Evolutionary conservation across 2,329 filamentous ascomycete species (phyloP), one percentile per base, ranked within the genome.

Genomic region (Diaporthe sp.): DNA sequence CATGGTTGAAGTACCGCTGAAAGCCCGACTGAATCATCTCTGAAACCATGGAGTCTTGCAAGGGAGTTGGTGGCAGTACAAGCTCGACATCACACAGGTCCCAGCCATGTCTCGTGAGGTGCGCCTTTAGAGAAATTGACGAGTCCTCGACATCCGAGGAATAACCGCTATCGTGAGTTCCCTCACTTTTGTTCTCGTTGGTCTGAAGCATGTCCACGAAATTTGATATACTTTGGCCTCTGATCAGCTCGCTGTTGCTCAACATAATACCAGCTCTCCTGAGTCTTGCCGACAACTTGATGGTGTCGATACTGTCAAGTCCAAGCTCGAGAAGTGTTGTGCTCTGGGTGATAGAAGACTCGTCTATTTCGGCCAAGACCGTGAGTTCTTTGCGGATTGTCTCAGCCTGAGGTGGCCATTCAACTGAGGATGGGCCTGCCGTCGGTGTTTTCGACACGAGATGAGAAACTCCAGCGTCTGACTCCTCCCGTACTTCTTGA

Each of bases 241-340:
- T 92, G 88, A 98, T 93, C 31, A 98, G 92, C n/a, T 88, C 87
- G 78, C 94, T 94, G n/a, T 96, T 91, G 0, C 92, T 86, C 15
- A 98, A 82, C 0, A 85, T 81, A 28, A 97, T 85, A 0, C 88
- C 89, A 6, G 84, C 83, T 60, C 88, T 90, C 77, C 90, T 93
- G 2, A 98, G 86, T 72, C 92, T 89, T 0, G 95, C 92, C 0
- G 94, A 93, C 0, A 98, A 85, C 80, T 95, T 97, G 82, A 98
- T 96, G 2, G 94, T 90, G 83, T 98, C 96, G 75, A 98, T 97
- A 80, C 96, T 98, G 85, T 98, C 96, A 9, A 98, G 88, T 0
- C 96, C 96, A 44, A 98, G 88, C 79, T 96, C 92, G 53, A 97
- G 92, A 15, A 98, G 90, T 0, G 93, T 93, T 0, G 91, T 91